Base-by-base conservation (phyloP, 768 basidiomycete species). In the Scleroderma citrinum region DNA sequence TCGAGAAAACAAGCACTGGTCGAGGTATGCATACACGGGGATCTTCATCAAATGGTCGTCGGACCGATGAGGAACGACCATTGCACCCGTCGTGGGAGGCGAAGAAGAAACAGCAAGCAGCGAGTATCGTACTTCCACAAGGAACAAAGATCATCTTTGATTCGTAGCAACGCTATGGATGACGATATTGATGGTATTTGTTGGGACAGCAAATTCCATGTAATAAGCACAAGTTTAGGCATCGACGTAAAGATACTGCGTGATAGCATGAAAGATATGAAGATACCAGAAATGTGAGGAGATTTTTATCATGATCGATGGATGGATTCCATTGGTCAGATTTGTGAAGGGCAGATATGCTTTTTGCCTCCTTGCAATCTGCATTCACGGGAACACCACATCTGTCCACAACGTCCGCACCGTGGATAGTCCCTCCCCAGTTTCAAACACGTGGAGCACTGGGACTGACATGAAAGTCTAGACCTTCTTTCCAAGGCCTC, bases 21-120 rank as follows among this genome's bases (percentile, higher is more conserved):
- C 16, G 43, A 19, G 8, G 14, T 16, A 14, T 17, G 21, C 37
- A n/a, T 12, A 38, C 7, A 30, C 26, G 8, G 26, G 34, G 46
- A 11, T n/a, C 26, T 38, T 29, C 46, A 38, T 14, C 46, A 29
- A 24, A 21, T 26, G 19, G 17, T 32, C 43, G 17, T 34, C 17
- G 31, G 43, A 32, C 43, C 26, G 30, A 29, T 29, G 8, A 17
- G 35, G 43, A 47, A 26, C 53, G 48, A 62, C 73, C 79, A 26
- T 55, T 96, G 48, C 96, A 99, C 68, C 95, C 96, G 2, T 95
- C 92, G 13, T 99, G 96, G 95, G 90, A 90, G 66, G 96, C 96
- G 6, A 97, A 94, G 70, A 77, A 76, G 67, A 83, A 81, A 64
- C 65, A 84, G 51, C 91, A 87, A 68, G 77, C 73, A 55, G 73